These are phyloP conservation scores for Cladosporium phlei DNA, from an alignment of 2,329 filamentous ascomycete species.

Conservation along the genomic window DNA sequence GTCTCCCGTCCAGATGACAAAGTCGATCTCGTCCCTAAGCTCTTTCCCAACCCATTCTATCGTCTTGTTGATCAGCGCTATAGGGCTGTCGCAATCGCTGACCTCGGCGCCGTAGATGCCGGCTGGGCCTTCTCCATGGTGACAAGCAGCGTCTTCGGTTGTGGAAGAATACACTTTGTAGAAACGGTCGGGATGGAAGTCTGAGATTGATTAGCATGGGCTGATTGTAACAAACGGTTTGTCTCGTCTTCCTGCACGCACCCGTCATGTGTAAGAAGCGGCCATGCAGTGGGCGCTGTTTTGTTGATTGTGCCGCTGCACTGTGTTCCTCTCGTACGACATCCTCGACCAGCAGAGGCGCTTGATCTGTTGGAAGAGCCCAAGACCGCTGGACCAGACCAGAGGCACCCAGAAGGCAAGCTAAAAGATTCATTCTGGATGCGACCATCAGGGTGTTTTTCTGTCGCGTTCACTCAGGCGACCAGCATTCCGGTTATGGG, in stretches of 20 bases:
- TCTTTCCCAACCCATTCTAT: constrained; percentile 72
- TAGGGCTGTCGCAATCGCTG: constrained; percentile 81
- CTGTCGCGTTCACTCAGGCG: neutral
- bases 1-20: constrained; percentile 38
- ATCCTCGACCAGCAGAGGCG: neutral
- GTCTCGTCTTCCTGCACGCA: constrained; percentile 39
- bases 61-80: constrained; percentile 76
- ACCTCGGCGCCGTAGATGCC: constrained; percentile 81
- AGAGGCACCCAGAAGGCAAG: constrained; percentile 5
- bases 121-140: constrained; percentile 69
- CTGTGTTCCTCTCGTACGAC: neutral
- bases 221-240: too few relatives aligned
- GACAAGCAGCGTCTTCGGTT: constrained; percentile 65
- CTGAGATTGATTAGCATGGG: too few relatives aligned
- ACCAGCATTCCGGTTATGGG: neutral
- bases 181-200: constrained; percentile 85
- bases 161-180: constrained; percentile 77
- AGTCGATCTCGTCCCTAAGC: constrained; percentile 35
- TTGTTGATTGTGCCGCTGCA: constrained; percentile 7
- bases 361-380: constrained; percentile 6
- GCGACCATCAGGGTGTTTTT: constrained; percentile 14
- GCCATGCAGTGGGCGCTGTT: constrained; percentile 44
- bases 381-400: neutral
- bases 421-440: constrained; percentile 5
- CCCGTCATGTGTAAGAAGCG: constrained; percentile 86